Conservation (phyloP, 2,329 filamentous ascomycete genomes). For the Botrytis galanthina region DNA sequence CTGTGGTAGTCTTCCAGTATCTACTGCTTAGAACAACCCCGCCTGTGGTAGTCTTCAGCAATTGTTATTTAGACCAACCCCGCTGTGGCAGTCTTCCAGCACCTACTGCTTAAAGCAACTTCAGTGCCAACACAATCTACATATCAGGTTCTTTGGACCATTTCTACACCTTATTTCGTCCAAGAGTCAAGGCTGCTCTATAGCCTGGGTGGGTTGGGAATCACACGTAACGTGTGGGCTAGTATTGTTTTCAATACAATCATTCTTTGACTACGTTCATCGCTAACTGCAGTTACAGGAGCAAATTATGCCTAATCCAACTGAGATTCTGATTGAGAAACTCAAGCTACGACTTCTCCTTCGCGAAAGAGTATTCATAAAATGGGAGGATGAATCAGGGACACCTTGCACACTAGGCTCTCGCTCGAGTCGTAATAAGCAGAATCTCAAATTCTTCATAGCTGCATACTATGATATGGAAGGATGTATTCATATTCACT, state of each 20-base stretch:
- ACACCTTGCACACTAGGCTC: not conserved
- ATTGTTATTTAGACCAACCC: not conserved
- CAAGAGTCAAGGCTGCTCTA: conserved; percentile 16
- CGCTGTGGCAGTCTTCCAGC: not conserved
- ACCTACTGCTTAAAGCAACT: not conserved
- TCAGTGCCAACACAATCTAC: not conserved
- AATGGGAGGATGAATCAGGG: conserved; percentile 7
- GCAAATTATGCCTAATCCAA: not conserved
- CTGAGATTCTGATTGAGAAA: not conserved
- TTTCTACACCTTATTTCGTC: not conserved
- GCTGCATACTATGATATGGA: not conserved
- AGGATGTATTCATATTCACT: not conserved
- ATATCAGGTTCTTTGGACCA: not conserved
- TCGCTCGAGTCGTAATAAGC: not conserved
- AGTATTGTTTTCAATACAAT: not conserved
- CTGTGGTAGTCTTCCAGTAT: not conserved
- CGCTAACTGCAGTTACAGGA: not conserved
- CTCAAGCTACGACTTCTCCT: not conserved
- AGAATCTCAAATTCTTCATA: not conserved
- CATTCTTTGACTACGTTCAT: not conserved
- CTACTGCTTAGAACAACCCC: not conserved
- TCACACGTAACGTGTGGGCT: conserved; percentile 13
- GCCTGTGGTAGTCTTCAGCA: not conserved
- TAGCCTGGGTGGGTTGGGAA: conserved; percentile 14
- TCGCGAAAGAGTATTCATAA: conserved; percentile 7